Conservation (phyloP, 2,329 filamentous ascomycete genomes). For the Sphaerulina vaccinii region DNA sequence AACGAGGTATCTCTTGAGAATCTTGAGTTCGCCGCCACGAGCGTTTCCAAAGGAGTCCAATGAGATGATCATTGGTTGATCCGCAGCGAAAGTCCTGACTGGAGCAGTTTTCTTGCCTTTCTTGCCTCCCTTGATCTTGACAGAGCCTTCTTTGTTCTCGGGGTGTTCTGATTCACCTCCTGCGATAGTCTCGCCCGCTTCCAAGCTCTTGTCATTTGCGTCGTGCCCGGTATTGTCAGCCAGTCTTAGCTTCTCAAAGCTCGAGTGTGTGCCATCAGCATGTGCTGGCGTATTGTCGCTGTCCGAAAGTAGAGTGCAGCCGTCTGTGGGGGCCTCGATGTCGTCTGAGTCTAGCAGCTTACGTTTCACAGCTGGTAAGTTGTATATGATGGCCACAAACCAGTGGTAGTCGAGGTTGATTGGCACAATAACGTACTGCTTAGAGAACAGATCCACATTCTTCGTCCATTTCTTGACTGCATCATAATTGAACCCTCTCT, state of each 20-base stretch:
- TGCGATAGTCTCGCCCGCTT: background rate
- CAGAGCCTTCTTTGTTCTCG: background rate
- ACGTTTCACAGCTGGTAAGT: constrained; percentile 59
- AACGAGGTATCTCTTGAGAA: constrained; percentile 73
- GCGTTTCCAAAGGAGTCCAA: constrained; percentile 76
- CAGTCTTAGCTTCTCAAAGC: background rate
- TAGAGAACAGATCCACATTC: constrained; percentile 72
- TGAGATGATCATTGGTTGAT: constrained; percentile 70
- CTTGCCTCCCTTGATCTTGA: constrained; percentile 8
- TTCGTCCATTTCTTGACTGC: constrained; percentile 86
- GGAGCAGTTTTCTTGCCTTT: constrained; percentile 24
- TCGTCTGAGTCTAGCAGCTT: constrained; percentile 17
- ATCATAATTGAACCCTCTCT: constrained; percentile 71
- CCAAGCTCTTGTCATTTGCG: background rate
- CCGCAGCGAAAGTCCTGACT: constrained; percentile 35
- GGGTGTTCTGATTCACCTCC: background rate
- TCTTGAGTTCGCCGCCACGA: constrained; percentile 64
- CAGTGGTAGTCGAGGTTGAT: constrained; percentile 85
- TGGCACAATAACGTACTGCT: constrained; percentile 87
- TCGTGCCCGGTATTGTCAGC: background rate
- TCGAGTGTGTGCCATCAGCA: background rate
- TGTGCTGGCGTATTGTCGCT: background rate
- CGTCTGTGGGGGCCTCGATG: constrained; percentile 1
- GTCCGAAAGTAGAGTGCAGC: background rate
- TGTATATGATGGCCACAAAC: constrained; percentile 95